Percentiles rank a stretch among this genome's conserved stretches.
Conservation (phyloP, 2,329 filamentous ascomycete genomes). For the Mariannaea sp. region DNA sequence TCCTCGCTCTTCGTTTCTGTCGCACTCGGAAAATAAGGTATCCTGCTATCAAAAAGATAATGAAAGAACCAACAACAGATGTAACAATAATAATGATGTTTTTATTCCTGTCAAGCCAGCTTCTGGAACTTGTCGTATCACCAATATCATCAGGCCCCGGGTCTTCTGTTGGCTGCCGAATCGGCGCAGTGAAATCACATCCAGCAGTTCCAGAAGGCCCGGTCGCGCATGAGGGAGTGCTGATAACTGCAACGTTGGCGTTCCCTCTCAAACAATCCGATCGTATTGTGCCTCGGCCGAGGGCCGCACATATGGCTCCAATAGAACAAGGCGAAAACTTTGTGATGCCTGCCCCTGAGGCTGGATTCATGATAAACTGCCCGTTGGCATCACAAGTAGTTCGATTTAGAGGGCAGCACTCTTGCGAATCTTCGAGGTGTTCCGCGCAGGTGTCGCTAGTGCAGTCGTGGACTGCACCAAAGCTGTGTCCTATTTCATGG, state of each 20-base stretch:
- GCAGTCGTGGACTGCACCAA: slow-evolving; percentile 29
- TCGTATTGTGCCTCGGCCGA: slow-evolving; percentile 74
- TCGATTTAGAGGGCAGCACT: slow-evolving; percentile 72
- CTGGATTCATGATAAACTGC: slow-evolving; percentile 88
- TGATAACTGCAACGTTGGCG: slow-evolving; percentile 73
- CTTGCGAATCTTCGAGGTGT: background rate
- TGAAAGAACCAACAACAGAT: slow-evolving; percentile 18
- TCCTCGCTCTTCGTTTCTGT: background rate
- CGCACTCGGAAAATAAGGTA: background rate
- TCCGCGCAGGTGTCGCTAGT: slow-evolving; percentile 14
- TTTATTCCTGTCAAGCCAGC: slow-evolving; percentile 24
- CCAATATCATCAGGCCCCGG: background rate
- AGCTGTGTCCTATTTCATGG: slow-evolving; percentile 76
- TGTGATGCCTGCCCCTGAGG: slow-evolving; percentile 68
- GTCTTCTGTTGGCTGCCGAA: background rate
- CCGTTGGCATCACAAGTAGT: slow-evolving; percentile 70
- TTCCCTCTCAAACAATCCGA: slow-evolving; percentile 76
- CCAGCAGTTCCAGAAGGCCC: slow-evolving; percentile 48
- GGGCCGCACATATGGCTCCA: slow-evolving; percentile 83
- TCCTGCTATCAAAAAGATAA: background rate
- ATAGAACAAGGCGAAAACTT: slow-evolving; percentile 81
- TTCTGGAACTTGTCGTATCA: background rate
- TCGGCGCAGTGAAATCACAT: background rate
- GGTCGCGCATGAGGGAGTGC: slow-evolving; percentile 81
- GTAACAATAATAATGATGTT: slow-evolving; percentile 22